Evolutionary conservation across 2,329 filamentous ascomycete species (phyloP).

Genomic region (Cordyceps fumosorosea): DNA sequence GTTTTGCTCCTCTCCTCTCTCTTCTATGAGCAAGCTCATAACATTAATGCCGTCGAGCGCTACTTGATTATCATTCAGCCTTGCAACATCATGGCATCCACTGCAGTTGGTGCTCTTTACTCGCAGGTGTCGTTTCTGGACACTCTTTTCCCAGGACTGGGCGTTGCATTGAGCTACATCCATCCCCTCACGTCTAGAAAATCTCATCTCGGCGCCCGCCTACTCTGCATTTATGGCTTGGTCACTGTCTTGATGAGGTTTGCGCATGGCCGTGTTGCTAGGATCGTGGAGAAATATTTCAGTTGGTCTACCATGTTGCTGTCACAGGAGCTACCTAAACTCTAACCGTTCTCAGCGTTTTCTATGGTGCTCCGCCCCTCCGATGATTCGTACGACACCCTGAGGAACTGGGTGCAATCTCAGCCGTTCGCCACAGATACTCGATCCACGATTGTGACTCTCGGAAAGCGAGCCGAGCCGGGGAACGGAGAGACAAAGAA

Average conservation of each 20-base stretch:
- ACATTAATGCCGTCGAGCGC: not conserved
- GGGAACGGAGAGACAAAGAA: not conserved
- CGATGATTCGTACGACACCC: too few relatives aligned
- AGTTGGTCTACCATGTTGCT: not conserved
- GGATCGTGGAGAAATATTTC: conserved; percentile 6
- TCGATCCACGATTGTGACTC: too few relatives aligned
- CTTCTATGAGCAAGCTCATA: too few relatives aligned
- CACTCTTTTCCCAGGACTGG: not conserved
- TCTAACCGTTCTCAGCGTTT: conserved; percentile 16
- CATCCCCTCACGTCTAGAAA: conserved; percentile 1
- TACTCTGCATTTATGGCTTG: conserved; percentile 4
- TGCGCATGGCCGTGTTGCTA: not conserved
- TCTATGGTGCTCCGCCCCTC: too few relatives aligned
- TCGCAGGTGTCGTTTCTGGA: conserved; percentile 3
- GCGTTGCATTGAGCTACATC: conserved; percentile 1
- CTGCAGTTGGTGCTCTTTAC: too few relatives aligned
- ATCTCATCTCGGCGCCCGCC: not conserved
- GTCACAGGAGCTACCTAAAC: not conserved
- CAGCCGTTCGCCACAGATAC: too few relatives aligned
- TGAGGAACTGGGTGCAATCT: too few relatives aligned
- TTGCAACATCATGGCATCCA: not conserved
- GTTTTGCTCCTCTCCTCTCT: not conserved
- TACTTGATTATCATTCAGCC: not conserved
- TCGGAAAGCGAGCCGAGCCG: not conserved
- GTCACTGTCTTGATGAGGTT: conserved; percentile 1